Base-by-base conservation (phyloP, 768 basidiomycete species). In the Macrolepiota albuminosa region DNA sequence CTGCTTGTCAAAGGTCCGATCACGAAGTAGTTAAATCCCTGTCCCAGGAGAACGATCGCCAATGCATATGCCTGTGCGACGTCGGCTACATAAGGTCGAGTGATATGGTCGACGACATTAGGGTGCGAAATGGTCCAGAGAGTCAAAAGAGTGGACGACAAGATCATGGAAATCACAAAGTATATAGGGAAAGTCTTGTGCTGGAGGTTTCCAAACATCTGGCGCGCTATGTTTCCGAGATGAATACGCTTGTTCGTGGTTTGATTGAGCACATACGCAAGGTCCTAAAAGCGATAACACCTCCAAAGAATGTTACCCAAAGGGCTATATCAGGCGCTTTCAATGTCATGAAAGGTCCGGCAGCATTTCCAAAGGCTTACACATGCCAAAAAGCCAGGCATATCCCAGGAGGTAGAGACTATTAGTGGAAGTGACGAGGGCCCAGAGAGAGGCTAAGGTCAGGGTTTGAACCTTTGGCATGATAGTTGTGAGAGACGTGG, bases 121-220 rank as follows among this genome's bases (percentile, higher is more conserved):
- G 81, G 84, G 70, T 85, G 88, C 58, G 77, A 80, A 63, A 72
- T 75, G 47, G 78, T 76, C 88, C 84, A 90, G 56, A 79, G 72
- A 2, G 75, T 77, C 49, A 90, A 70, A 42, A 93, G 77, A 24
- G 73, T 72, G 0, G 81, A 74, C 31, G 86, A 80, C 37, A 88
- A 71, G 26, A 71, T 64, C 40, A 88, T 81, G 13, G 85, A 86
- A 45, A 83, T 69, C 18, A 79, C 69, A 66, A 93, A 93, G 73
- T 89, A 93, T 62, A 88, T 70, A 1, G 91, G 89, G 73, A 90
- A 90, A 0, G 80, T 83, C 66, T 81, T 83, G 67, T 89, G 84
- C 67, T 93, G 91, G 37, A 94, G 79, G 45, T 80, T 75, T 10
- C 86, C 82, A 61, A 93, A 93, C 60, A 88, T 85, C 52, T 85